These are phyloP conservation scores for Stephania yunnanensis DNA, from an alignment of 164 flowering plant genomes.

Conservation along the genomic window DNA sequence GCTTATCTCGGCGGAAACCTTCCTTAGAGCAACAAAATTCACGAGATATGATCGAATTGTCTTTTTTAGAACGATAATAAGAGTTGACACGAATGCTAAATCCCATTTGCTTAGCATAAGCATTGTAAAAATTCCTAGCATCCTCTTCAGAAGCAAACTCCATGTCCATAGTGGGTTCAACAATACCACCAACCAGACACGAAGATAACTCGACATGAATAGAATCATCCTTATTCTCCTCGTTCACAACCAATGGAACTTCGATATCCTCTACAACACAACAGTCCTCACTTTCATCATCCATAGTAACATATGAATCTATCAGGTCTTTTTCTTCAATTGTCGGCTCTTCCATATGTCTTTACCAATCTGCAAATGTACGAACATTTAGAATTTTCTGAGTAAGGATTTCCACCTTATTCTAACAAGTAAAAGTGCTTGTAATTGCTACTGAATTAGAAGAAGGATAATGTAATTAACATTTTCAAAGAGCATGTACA, in stretches of 20 bases:
- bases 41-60: conserved; percentile 30
- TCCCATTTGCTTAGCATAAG: conserved; percentile 44
- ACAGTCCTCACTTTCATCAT: conserved; percentile 27
- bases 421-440: neutral
- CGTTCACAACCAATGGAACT: conserved; percentile 26
- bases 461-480: neutral
- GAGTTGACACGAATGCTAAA: conserved; percentile 42
- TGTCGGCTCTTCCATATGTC: conserved; percentile 23
- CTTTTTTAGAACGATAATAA: conserved; percentile 34
- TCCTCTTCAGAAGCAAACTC: conserved; percentile 45
- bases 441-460: neutral
- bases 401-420: neutral
- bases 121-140: conserved; percentile 43
- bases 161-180: conserved; percentile 45
- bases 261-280: conserved; percentile 34
- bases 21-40: conserved; percentile 37
- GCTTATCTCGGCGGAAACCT: conserved; percentile 31
- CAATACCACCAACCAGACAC: conserved; percentile 22
- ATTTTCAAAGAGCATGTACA: neutral
- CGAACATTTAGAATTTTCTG: neutral
- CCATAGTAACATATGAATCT: conserved; percentile 26
- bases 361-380: conserved; percentile 4
- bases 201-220: conserved; percentile 16
- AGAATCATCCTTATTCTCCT: conserved; percentile 16
- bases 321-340: conserved; percentile 23